phyloP scores from a whole-genome alignment of 768 basidiomycete genomes.

The Lactarius vividus region DNA sequence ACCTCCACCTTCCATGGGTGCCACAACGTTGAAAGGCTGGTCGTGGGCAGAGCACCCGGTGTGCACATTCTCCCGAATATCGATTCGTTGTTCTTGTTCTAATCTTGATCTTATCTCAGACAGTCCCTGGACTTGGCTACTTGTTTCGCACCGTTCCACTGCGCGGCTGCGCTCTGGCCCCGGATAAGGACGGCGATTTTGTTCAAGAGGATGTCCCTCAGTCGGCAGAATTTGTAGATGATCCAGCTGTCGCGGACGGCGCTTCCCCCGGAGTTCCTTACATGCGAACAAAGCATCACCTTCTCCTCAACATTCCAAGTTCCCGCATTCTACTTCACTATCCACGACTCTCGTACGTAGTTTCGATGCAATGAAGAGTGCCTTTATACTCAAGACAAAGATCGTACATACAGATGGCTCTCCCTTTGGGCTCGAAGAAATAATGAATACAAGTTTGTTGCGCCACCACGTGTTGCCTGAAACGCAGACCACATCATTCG shows the following conservation, averaged over 20 bases:
- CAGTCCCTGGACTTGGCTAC: constrained; percentile 33
- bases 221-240: constrained; percentile 25
- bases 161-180: constrained; percentile 12
- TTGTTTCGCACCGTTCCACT: constrained; percentile 32
- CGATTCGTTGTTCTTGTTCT: constrained; percentile 9
- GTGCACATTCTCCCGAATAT: constrained; percentile 34
- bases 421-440: constrained; percentile 53
- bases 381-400: constrained; percentile 20
- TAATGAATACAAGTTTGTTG: constrained; percentile 61
- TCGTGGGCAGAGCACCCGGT: constrained; percentile 59
- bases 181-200: background rate
- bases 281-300: constrained; percentile 63
- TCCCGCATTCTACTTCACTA: constrained; percentile 79
- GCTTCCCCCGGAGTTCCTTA: constrained; percentile 36
- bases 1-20: background rate
- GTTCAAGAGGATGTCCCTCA: constrained; percentile 16
- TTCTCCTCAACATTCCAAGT: constrained; percentile 79
- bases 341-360: constrained; percentile 65
- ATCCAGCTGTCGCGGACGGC: constrained; percentile 41
- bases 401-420: constrained; percentile 57
- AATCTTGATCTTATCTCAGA: constrained; percentile 28
- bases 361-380: background rate
- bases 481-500: constrained; percentile 50
- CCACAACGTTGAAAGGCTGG: constrained; percentile 43
- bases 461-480: constrained; percentile 45